Base-by-base conservation (phyloP, 2,329 filamentous ascomycete species). In the Orbilia oligospora region DNA sequence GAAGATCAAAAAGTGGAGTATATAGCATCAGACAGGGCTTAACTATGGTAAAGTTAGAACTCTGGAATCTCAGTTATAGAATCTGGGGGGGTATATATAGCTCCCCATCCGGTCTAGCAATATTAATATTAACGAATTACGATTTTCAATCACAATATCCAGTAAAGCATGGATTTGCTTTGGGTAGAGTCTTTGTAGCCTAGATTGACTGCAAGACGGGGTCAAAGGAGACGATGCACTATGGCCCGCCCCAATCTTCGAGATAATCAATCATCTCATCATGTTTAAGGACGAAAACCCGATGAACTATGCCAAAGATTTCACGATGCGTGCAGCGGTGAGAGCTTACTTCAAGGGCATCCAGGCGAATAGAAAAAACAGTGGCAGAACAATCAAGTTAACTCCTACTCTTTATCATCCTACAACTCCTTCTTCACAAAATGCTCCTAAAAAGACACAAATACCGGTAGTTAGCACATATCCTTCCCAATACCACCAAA, bases 341-440 rank as follows among this genome's bases (percentile, higher is more conserved):
- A 55, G 27, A 55, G 33, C 30, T 38, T 36, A 20, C 14, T 20
- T 41, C 30, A 22, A 22, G 9, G 2, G 30, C 5, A 16, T 5
- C 5, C 8, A 41, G 53, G 33, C 53, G 12, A 44, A 24, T 16
- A 27, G 33, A 20, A 36, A 30, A n/a, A 16, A 22, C 18, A 30
- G 30, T 67, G 61, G 68, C 48, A 68, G 61, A 48, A 68, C 41
- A 71, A 71, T 73, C 48, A 69, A 69, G 48, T 27, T 38, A 3
- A 53, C n/a, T 3, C 24, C 1, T 44, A 38, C 33, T 20, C 24
- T 22, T 33, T 12, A 16, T 22, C 16, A 38, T 16, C 20, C 71
- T 69, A 82, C 70, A 82, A 76, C 51, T 82, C 81, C 67, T 82
- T 82, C 67, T 82, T 82, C 49, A 82, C 69, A 22, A 81, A 82